Conservation (phyloP, 768 basidiomycete genomes). For the Lentinula boryana region DNA sequence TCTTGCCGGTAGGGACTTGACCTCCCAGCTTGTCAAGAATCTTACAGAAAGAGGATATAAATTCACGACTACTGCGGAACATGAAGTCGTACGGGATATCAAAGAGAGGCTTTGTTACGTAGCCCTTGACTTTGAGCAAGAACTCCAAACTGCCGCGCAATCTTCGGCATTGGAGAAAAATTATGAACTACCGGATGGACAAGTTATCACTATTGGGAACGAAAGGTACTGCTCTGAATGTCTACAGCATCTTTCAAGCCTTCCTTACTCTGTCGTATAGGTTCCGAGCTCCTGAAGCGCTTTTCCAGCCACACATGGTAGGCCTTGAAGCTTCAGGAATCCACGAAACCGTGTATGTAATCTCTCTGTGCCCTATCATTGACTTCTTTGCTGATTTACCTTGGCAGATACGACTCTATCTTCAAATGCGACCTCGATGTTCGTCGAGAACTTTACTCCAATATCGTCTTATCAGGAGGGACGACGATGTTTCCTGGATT, state of each 20-base stretch:
- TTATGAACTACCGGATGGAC: slow-evolving; percentile 68
- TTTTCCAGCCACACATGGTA: slow-evolving; percentile 66
- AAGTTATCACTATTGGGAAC: slow-evolving; percentile 70
- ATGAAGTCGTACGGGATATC: slow-evolving; percentile 72
- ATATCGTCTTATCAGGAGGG: slow-evolving; percentile 56
- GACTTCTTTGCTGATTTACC: neutral
- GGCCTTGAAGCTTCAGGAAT: slow-evolving; percentile 66
- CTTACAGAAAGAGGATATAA: slow-evolving; percentile 64
- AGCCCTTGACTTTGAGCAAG: slow-evolving; percentile 73
- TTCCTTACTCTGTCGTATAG: neutral
- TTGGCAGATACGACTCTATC: slow-evolving; percentile 50
- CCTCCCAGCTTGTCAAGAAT: slow-evolving; percentile 62
- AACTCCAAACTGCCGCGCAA: slow-evolving; percentile 67
- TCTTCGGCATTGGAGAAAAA: slow-evolving; percentile 67
- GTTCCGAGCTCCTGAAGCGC: slow-evolving; percentile 64
- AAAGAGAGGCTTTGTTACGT: slow-evolving; percentile 78
- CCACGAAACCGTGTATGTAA: slow-evolving; percentile 30
- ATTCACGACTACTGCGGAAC: slow-evolving; percentile 68
- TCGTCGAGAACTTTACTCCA: slow-evolving; percentile 45
- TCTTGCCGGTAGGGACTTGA: slow-evolving; percentile 89
- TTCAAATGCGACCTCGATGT: slow-evolving; percentile 46
- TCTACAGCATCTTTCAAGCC: neutral
- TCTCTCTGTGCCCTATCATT: neutral
- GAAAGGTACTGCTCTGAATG: slow-evolving; percentile 33
- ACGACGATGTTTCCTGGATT: slow-evolving; percentile 54